Base-by-base conservation (phyloP, 2,329 filamentous ascomycete genomes). In the Xylariaceae sp. region DNA sequence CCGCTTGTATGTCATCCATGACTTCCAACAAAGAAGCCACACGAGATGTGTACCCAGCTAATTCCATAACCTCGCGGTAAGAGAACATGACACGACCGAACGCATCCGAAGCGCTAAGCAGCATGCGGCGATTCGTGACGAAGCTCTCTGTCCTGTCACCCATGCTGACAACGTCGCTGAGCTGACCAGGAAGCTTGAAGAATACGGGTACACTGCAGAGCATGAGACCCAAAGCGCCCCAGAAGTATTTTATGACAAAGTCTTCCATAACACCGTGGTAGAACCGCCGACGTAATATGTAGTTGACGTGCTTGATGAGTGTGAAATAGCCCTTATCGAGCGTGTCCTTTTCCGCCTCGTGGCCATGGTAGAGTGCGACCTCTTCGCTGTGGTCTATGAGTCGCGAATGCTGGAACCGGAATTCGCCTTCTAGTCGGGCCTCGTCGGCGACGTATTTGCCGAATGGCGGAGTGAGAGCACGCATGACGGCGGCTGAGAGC, bases 201-300 rank as follows among this genome's bases (percentile, higher is more conserved):
- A 99, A 99, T 2, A 97, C 92, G 0, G 94, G 94, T 0, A 96
- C 85, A 68, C 90, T 95, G 75, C 94, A 99, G 10, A 99, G 83
- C 56, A 96, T 70, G 56, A 99, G 78, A 1, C 94, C 94, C 39
- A 99, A 70, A 2, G 94, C 92, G 38, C 94, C 94, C 94, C 94
- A 99, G 71, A 97, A 94, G 68, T 99, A 99, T 70, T 99, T 99
- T 71, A 99, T 96, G 50, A 97, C 90, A 69, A 96, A 99, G 68
- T 99, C 94, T 68, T 99, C 94, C 92, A 97, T 96, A 63, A 99
- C 86, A n/a, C 91, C 92, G 67, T 99, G 92, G 68, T 97, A 97
- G 68, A 99, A 88, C 43, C 94, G 83, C 54, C 89, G 80, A 36
- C 91, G 81, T 54, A 99, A 73, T 57, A 97, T 96, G 64, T 95